Evolutionary conservation across 75 land plant species (phyloP), one percentile per base, ranked within the genome.

Genomic region (Azolla pinnata): DNA sequence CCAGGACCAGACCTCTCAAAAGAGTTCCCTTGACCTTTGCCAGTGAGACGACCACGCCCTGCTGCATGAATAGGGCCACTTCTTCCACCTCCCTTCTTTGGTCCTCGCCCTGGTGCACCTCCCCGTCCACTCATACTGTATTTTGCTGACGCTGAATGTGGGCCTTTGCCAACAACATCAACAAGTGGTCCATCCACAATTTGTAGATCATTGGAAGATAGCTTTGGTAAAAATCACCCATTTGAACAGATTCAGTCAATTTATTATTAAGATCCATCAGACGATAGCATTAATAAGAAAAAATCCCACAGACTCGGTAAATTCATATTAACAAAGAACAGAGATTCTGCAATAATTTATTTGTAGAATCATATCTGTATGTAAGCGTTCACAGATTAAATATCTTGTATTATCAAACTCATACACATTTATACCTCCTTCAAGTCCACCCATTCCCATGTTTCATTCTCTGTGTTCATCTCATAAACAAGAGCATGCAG

Each of bases 391-490:
- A 59, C 19, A 49, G 27, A 25, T 1, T n/a, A n/a, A n/a, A n/a
- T n/a, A n/a, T n/a, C n/a, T n/a, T 2, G 17, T 49, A 16, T 26
- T 49, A 28, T 19, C 3, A 32, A 31, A 54, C 9, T 35, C 29
- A 2, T 1, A 19, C 20, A 5, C 5, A 1, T 31, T 14, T 30
- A 19, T 75, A 79, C 92, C 82, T 85, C 93, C 54, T 82, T 79
- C 27, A 91, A 71, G 63, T 87, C 69, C 38, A 91, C 85, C 93
- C 93, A 91, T 61, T 91, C 97, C 76, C 79, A 86, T 26, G 90
- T 83, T 66, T 89, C 96, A 57, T 76, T 60, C 5, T 35, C 29
- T 24, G 93, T 84, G 60, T 78, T 63, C 2, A 73, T 73, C 33
- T 91, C 97, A 62, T 91, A 91, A 35, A 83, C 83, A 17, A 91